A percentile compares a stretch with the other conserved stretches of the same genome.
These are phyloP conservation scores for Plasmodium gaboni DNA, from an alignment of 169 alveolate species.

Conservation along the genomic window DNA sequence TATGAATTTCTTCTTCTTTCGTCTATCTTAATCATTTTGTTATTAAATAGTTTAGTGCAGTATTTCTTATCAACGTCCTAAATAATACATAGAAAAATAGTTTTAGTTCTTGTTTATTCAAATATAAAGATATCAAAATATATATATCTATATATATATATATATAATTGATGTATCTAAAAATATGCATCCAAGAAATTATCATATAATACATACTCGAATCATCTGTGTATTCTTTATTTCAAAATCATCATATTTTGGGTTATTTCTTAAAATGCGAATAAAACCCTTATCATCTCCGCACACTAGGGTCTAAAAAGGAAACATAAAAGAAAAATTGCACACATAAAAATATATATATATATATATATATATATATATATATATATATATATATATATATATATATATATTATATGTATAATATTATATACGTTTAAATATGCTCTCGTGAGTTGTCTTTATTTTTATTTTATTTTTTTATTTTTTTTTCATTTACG, in stretches of 20 bases:
- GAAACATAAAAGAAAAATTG: neutral
- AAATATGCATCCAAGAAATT: too few relatives aligned
- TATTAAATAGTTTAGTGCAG: neutral
- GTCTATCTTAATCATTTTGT: conserved; percentile 2
- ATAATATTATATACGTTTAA: neutral
- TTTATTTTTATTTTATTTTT: too few relatives aligned
- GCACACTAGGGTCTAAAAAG: conserved; percentile 52
- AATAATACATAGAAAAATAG: neutral
- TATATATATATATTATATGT: neutral
- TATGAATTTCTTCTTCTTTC: conserved; percentile 9
- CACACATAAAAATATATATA: neutral
- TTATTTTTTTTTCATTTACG: neutral
- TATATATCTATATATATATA: neutral
- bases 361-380: conserved; percentile 1
- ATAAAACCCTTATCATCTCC: conserved; percentile 69
- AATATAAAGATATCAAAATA: neutral
- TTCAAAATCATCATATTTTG: conserved; percentile 53
- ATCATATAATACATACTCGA: too few relatives aligned
- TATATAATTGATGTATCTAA: neutral
- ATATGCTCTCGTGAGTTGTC: neutral
- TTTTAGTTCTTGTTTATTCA: too few relatives aligned
- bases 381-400: neutral
- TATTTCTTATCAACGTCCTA: neutral
- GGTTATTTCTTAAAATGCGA: conserved; percentile 67
- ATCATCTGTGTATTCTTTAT: conserved; percentile 10